phyloP scores from a whole-genome alignment of 257 asterid genomes.

The Sherardia arvensis region DNA sequence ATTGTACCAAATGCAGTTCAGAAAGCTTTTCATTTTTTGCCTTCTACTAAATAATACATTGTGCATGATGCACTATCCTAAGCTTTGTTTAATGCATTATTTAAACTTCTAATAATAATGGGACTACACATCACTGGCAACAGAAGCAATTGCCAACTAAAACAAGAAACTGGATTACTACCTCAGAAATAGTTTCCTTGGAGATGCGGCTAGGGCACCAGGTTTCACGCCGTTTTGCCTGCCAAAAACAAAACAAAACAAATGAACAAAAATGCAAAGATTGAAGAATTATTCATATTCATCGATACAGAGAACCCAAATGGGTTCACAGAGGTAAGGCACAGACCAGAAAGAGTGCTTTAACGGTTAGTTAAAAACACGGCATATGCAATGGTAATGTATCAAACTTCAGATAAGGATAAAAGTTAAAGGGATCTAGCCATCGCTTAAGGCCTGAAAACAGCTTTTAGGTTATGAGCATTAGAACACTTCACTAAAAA shows the following conservation, averaged over 20 bases:
- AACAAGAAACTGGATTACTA: conserved; percentile 15
- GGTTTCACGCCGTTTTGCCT: conserved; percentile 92
- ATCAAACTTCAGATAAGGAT: background rate
- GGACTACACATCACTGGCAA: background rate
- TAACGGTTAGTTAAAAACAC: background rate
- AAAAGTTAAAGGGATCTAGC: background rate
- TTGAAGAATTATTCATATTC: conserved; percentile 6
- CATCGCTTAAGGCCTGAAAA: background rate
- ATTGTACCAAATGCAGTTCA: background rate
- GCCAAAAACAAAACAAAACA: conserved; percentile 16
- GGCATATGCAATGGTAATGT: background rate
- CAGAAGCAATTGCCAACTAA: background rate
- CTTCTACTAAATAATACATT: no score
- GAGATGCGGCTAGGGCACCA: conserved; percentile 88
- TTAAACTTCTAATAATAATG: background rate
- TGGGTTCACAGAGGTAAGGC: background rate
- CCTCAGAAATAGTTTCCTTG: conserved; percentile 51
- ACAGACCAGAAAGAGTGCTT: background rate
- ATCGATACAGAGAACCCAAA: background rate
- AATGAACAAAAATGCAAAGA: conserved; percentile 1
- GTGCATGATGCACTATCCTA: no score
- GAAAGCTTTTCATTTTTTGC: background rate
- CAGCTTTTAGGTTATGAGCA: background rate
- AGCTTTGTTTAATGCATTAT: no score
- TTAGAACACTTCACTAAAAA: background rate